Conservation (phyloP, 2,329 filamentous ascomycete species). For the Chalaropsis thielavioides region DNA sequence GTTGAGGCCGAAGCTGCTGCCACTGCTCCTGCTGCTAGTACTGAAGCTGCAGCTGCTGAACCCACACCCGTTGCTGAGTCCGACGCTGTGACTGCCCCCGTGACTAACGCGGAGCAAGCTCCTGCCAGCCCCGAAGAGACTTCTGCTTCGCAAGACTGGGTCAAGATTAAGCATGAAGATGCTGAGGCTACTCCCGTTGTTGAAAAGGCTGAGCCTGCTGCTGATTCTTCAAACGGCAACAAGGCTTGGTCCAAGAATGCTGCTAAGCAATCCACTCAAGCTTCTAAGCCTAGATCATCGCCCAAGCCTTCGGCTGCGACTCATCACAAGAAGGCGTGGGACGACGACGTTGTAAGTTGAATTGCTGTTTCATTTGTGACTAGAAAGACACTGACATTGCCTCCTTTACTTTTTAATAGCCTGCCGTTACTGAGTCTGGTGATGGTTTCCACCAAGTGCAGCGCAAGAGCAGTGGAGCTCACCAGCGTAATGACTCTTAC, state of each 20-base stretch:
- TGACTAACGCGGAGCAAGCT: background rate
- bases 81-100: background rate
- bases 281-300: conserved; percentile 44
- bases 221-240: conserved; percentile 22
- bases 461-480: conserved; percentile 29
- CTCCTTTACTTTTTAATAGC: background rate
- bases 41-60: background rate
- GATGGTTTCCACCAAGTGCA: conserved; percentile 64
- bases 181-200: conserved; percentile 20
- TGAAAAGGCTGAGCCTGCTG: conserved; percentile 24
- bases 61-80: background rate
- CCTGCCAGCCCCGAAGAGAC: conserved; percentile 4
- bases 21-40: background rate
- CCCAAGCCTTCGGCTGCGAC: conserved; percentile 41
- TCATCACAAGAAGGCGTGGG: conserved; percentile 55
- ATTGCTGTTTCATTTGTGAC: conserved; percentile 25
- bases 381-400: conserved; percentile 14
- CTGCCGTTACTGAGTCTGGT: background rate
- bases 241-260: conserved; percentile 30
- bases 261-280: conserved; percentile 32
- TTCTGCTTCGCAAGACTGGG: conserved; percentile 10
- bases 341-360: conserved; percentile 56
- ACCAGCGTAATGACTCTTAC: conserved; percentile 10
- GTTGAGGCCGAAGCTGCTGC: background rate
- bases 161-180: conserved; percentile 17